A percentile compares a stretch with the other conserved stretches of the same genome.
Evolutionary conservation across 768 basidiomycete species (phyloP).

Genomic region (Stropharia rugosoannulata): DNA sequence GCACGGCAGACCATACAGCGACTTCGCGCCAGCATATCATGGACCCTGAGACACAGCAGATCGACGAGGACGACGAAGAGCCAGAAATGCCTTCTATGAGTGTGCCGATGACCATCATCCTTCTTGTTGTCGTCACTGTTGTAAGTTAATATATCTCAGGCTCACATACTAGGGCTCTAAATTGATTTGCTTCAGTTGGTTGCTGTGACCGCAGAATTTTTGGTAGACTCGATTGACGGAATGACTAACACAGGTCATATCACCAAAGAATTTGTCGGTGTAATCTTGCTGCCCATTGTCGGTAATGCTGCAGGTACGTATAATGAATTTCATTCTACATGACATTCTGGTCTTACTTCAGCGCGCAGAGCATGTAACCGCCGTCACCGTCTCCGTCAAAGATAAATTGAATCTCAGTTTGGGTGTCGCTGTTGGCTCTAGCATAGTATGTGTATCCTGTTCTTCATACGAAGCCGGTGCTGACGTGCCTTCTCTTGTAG

Average conservation of each 20-base stretch:
- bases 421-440: slow-evolving; percentile 87
- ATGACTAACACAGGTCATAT: slow-evolving; percentile 58
- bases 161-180: background rate
- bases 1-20: background rate
- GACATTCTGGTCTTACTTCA: slow-evolving; percentile 1
- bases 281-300: slow-evolving; percentile 86
- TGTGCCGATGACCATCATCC: slow-evolving; percentile 45
- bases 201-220: slow-evolving; percentile 63
- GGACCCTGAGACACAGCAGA: background rate
- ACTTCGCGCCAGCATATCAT: background rate
- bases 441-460: slow-evolving; percentile 46
- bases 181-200: slow-evolving; percentile 43
- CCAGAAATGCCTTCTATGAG: slow-evolving; percentile 57
- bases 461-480: background rate
- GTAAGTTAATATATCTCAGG: slow-evolving; percentile 46
- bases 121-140: slow-evolving; percentile 62
- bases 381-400: slow-evolving; percentile 89
- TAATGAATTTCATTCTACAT: background rate
- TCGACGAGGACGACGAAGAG: slow-evolving; percentile 35
- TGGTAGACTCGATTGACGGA: slow-evolving; percentile 83
- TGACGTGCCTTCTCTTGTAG: slow-evolving; percentile 31
- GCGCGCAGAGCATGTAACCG: slow-evolving; percentile 76
- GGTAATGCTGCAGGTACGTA: slow-evolving; percentile 76
- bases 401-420: slow-evolving; percentile 85
- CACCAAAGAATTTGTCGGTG: slow-evolving; percentile 79